phyloP scores from a whole-genome alignment of 768 basidiomycete species.

The Amanita subjunquillea region DNA sequence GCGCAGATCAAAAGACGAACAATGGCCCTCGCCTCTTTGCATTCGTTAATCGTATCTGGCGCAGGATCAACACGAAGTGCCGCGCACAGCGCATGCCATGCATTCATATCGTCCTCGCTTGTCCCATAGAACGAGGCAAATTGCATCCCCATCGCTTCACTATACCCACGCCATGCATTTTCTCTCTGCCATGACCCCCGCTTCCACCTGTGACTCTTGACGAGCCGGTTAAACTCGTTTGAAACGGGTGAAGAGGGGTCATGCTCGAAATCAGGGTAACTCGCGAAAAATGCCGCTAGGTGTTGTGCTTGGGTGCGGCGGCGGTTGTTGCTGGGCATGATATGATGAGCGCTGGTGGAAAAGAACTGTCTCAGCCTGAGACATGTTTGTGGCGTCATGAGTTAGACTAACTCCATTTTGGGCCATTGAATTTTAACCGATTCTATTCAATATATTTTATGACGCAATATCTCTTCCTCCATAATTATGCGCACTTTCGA shows the following conservation, averaged over 20 bases:
- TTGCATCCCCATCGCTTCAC: not conserved
- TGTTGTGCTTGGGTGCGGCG: not conserved
- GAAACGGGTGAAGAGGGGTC: not conserved
- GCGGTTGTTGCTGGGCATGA: too few species aligned
- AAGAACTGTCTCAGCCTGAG: too few species aligned
- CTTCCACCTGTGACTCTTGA: not conserved
- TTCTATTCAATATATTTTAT: too few species aligned
- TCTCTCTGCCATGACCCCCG: not conserved
- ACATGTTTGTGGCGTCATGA: too few species aligned
- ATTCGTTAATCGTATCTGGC: not conserved
- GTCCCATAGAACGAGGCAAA: not conserved
- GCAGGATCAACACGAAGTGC: not conserved
- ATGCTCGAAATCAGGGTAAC: not conserved
- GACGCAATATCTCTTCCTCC: too few species aligned
- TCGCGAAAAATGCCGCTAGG: not conserved
- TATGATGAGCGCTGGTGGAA: too few species aligned
- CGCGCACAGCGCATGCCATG: not conserved
- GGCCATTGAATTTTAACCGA: too few species aligned
- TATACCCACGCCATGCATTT: not conserved
- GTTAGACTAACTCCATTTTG: too few species aligned
- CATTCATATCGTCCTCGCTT: not conserved
- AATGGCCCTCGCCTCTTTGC: not conserved
- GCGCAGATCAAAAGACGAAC: not conserved
- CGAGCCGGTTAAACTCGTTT: not conserved
- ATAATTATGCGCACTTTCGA: too few species aligned